These are phyloP conservation scores for Candida ponderosae DNA, from an alignment of 805 yeast species.

Conservation along the genomic window DNA sequence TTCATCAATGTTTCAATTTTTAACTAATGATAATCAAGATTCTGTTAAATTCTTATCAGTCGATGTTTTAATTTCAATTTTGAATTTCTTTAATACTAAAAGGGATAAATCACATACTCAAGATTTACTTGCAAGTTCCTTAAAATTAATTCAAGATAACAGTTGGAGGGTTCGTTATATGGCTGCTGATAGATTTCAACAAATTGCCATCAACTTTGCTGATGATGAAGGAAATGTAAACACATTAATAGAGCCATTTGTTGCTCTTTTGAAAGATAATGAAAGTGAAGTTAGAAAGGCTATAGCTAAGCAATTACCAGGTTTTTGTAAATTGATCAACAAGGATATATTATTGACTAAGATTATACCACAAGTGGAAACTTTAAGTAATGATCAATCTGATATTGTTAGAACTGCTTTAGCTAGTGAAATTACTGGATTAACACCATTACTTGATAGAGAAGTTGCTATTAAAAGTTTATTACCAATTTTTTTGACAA, in stretches of 20 bases:
- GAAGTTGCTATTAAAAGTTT: constrained; percentile 76
- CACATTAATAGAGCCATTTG: constrained; percentile 51
- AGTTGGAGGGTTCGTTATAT: constrained; percentile 98
- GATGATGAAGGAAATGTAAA: constrained; percentile 44
- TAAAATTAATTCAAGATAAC: constrained; percentile 73
- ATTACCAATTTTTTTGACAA: constrained; percentile 80
- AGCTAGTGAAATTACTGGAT: constrained; percentile 79
- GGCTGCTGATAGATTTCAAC: constrained; percentile 90
- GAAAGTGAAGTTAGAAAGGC: constrained; percentile 98
- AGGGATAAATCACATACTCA: constrained; percentile 51
- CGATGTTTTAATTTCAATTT: constrained; percentile 78
- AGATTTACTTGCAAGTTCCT: constrained; percentile 56
- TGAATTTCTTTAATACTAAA: constrained; percentile 55
- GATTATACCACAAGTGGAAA: constrained; percentile 77
- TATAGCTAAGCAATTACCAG: constrained; percentile 84
- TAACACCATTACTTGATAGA: constrained; percentile 80
- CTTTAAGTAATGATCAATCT: constrained; percentile 80
- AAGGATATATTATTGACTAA: constrained; percentile 51
- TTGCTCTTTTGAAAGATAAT: constrained; percentile 75
- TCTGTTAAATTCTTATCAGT: constrained; percentile 87
- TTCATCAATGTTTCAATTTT: constrained; percentile 71
- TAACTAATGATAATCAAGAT: constrained; percentile 85
- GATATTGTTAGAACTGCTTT: constrained; percentile 91
- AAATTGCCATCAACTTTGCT: constrained; percentile 58
- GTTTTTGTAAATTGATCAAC: constrained; percentile 48